Evolutionary conservation across 192 early-diverging fungal species (phyloP).

Genomic region (Diversispora epigaea): DNA sequence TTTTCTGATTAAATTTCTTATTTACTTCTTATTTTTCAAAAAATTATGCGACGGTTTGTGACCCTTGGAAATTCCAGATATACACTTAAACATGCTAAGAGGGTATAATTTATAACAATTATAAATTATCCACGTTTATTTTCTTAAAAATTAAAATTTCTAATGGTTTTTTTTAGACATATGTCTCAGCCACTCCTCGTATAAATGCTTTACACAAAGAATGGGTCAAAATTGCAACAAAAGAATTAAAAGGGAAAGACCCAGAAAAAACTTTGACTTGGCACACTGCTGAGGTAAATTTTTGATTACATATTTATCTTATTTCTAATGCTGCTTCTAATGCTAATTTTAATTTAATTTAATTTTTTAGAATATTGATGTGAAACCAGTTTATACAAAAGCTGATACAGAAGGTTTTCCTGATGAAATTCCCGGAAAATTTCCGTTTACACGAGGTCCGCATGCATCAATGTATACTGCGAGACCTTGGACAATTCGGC

Average conservation of each 20-base stretch:
- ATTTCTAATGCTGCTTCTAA: background rate
- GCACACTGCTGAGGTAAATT: constrained; percentile 71
- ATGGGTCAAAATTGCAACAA: constrained; percentile 72
- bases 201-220: constrained; percentile 58
- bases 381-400: constrained; percentile 86
- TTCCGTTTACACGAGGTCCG: constrained; percentile 84
- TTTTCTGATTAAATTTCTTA: too few species aligned
- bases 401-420: constrained; percentile 58
- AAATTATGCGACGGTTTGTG: too few species aligned
- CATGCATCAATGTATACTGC: constrained; percentile 84
- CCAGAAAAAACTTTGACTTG: constrained; percentile 71
- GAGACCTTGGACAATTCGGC: constrained; percentile 84
- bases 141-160: too few species aligned
- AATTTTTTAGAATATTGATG: constrained; percentile 59
- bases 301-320: background rate
- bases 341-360: background rate
- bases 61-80: too few species aligned
- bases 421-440: constrained; percentile 79
- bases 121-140: too few species aligned
- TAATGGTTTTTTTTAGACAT: too few species aligned
- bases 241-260: constrained; percentile 88
- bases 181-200: too few species aligned
- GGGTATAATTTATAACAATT: too few species aligned
- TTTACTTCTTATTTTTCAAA: too few species aligned
- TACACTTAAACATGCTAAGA: too few species aligned